phyloP scores from a whole-genome alignment of 2,329 filamentous ascomycete species.

The Elsinoe arachidis region DNA sequence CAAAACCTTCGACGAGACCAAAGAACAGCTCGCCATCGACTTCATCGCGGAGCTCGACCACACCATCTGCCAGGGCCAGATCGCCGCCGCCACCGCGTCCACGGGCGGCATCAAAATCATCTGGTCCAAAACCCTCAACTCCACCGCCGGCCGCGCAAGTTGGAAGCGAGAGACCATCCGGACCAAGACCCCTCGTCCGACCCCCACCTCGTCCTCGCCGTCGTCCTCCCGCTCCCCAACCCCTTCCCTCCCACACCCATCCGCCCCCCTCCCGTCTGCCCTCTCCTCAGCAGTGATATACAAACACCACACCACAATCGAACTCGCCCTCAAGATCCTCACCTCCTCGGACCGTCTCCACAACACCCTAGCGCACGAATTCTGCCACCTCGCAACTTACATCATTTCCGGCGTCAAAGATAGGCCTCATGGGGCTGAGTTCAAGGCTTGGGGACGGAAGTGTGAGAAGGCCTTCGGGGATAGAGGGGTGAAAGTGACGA shows the following conservation, averaged over 20 bases:
- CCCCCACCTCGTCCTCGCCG: neutral
- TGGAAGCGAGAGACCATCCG: constrained; percentile 40
- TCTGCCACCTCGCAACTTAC: constrained; percentile 88
- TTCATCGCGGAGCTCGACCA: constrained; percentile 65
- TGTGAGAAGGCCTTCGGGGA: constrained; percentile 50
- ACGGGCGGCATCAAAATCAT: constrained; percentile 63
- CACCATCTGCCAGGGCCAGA: constrained; percentile 51
- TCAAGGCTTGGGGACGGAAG: constrained; percentile 65
- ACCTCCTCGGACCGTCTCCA: constrained; percentile 66
- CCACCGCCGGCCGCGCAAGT: constrained; percentile 59
- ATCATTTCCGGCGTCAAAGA: constrained; percentile 70
- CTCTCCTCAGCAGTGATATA: constrained; percentile 18
- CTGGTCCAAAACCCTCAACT: constrained; percentile 72
- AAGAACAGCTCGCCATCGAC: constrained; percentile 51
- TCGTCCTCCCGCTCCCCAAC: neutral
- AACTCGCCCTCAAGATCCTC: constrained; percentile 83
- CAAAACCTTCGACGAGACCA: constrained; percentile 54
- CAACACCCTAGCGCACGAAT: constrained; percentile 93
- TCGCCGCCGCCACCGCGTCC: constrained; percentile 48
- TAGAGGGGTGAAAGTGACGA: constrained; percentile 68
- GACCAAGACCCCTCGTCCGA: constrained; percentile 16
- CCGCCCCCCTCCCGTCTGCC: neutral
- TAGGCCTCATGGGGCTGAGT: constrained; percentile 74
- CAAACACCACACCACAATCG: constrained; percentile 59
- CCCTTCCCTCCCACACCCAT: neutral